Conservation (phyloP, 176 grass and related monocot genomes). For the Cenchrus americanus region DNA sequence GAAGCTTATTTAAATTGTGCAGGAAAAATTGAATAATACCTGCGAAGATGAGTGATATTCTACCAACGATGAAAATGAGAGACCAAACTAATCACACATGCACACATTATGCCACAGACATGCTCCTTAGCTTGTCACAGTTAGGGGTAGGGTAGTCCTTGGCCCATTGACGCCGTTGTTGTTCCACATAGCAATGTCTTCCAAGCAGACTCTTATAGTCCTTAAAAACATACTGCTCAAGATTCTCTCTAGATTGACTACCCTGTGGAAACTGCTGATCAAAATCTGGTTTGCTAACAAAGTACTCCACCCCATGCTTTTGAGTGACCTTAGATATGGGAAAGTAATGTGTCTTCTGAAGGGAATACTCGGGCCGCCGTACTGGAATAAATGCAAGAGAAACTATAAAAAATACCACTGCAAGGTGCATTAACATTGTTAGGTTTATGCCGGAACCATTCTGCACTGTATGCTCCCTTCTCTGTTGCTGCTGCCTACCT, state of each 20-base stretch:
- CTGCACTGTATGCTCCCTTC: slow-evolving; percentile 51
- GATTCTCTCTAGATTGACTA: slow-evolving; percentile 61
- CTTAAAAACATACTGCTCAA: slow-evolving; percentile 72
- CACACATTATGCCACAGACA: slow-evolving; percentile 51
- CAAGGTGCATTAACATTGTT: slow-evolving; percentile 57
- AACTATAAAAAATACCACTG: slow-evolving; percentile 58
- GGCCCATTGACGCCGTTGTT: slow-evolving; percentile 65
- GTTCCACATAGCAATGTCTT: slow-evolving; percentile 70
- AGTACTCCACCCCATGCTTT: slow-evolving; percentile 76
- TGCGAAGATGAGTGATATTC: slow-evolving; percentile 13
- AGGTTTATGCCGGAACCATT: slow-evolving; percentile 42
- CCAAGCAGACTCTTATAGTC: slow-evolving; percentile 67
- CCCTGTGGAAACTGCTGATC: slow-evolving; percentile 73
- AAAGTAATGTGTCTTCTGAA: slow-evolving; percentile 67
- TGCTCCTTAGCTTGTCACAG: slow-evolving; percentile 71
- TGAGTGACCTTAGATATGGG: slow-evolving; percentile 66
- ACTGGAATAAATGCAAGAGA: slow-evolving; percentile 55
- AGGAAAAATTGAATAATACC: slow-evolving; percentile 11
- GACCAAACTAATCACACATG: slow-evolving; percentile 37
- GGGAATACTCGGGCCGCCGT: slow-evolving; percentile 60
- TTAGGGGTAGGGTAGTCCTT: slow-evolving; percentile 67
- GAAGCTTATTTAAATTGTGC: neutral
- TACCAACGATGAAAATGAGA: neutral
- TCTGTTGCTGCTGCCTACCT: slow-evolving; percentile 48
- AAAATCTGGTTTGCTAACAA: slow-evolving; percentile 81